Conservation (phyloP, 2,329 filamentous ascomycete genomes). For the Apiospora malaysiana region DNA sequence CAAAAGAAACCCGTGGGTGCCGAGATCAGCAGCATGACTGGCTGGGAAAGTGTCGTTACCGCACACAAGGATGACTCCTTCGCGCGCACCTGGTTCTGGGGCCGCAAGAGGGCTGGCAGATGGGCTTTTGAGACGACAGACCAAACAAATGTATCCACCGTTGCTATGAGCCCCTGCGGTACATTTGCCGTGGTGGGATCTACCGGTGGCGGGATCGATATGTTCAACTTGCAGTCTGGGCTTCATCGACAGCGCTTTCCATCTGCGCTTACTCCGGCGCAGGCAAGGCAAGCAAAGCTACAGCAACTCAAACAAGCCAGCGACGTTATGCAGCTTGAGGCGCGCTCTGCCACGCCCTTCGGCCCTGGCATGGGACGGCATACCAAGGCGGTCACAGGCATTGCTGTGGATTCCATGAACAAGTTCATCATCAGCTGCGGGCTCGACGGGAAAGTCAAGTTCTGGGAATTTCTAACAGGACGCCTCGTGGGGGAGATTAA, state of each 20-base stretch:
- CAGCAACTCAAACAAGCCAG: slow-evolving; percentile 65
- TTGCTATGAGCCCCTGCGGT: slow-evolving; percentile 88
- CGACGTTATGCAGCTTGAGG: slow-evolving; percentile 60
- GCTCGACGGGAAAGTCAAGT: slow-evolving; percentile 91
- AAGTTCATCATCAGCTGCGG: slow-evolving; percentile 84
- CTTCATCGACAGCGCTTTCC: slow-evolving; percentile 88
- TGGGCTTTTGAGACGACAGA: slow-evolving; percentile 93
- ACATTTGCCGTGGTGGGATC: slow-evolving; percentile 94
- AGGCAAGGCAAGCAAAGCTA: slow-evolving; percentile 77
- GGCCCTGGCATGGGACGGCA: slow-evolving; percentile 72
- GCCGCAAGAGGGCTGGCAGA: slow-evolving; percentile 86
- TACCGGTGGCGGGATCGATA: slow-evolving; percentile 80
- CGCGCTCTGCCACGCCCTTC: slow-evolving; percentile 50
- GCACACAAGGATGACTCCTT: slow-evolving; percentile 85
- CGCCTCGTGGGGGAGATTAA: slow-evolving; percentile 80
- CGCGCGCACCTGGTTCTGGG: slow-evolving; percentile 98
- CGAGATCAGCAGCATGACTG: slow-evolving; percentile 77
- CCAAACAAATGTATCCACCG: slow-evolving; percentile 79
- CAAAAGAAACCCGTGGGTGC: slow-evolving; percentile 70
- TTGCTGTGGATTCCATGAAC: slow-evolving; percentile 90
- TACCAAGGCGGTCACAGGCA: slow-evolving; percentile 80
- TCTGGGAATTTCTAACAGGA: slow-evolving; percentile 94
- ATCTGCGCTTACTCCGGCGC: slow-evolving; percentile 74
- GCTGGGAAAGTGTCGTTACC: slow-evolving; percentile 97
- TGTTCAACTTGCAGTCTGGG: slow-evolving; percentile 97